These are phyloP conservation scores for Lasiosphaeria ovina DNA, from an alignment of 495 filamentous ascomycete species.

Conservation along the genomic window DNA sequence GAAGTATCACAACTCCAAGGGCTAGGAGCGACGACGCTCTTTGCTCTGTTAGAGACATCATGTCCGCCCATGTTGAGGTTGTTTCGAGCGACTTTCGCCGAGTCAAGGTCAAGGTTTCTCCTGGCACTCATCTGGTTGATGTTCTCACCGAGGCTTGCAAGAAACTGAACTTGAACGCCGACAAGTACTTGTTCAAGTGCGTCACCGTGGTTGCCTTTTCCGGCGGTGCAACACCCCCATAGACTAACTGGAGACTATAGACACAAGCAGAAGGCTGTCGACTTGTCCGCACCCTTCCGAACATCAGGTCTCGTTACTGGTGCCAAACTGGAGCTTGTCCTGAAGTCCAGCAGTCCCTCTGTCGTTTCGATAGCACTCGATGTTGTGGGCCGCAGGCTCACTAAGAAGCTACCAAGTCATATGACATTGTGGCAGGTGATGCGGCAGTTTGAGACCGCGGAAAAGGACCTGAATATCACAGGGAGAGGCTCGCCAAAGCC, in stretches of 20 bases:
- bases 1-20: too few relatives aligned
- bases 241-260: slow-evolving; percentile 37
- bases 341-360: slow-evolving; percentile 74
- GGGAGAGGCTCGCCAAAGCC: slow-evolving; percentile 66
- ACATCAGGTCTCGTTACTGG: slow-evolving; percentile 81
- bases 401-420: slow-evolving; percentile 79
- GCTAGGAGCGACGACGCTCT: neutral
- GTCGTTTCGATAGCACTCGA: slow-evolving; percentile 84
- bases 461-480: slow-evolving; percentile 70
- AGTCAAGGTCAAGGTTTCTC: slow-evolving; percentile 77
- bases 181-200: slow-evolving; percentile 78
- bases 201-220: slow-evolving; percentile 19
- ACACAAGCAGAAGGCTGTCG: slow-evolving; percentile 76
- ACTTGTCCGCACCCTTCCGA: slow-evolving; percentile 81
- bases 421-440: slow-evolving; percentile 84
- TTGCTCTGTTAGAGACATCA: slow-evolving; percentile 29
- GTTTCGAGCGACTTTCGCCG: slow-evolving; percentile 72
- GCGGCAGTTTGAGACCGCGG: slow-evolving; percentile 78
- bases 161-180: slow-evolving; percentile 70
- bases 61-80: slow-evolving; percentile 89
- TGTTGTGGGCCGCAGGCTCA: slow-evolving; percentile 68
- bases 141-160: slow-evolving; percentile 81
- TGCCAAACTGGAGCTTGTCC: slow-evolving; percentile 90
- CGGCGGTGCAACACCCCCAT: neutral
- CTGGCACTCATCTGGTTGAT: slow-evolving; percentile 75